phyloP scores from a whole-genome alignment of 495 filamentous ascomycete genomes.

The Emericellopsis terricola region DNA sequence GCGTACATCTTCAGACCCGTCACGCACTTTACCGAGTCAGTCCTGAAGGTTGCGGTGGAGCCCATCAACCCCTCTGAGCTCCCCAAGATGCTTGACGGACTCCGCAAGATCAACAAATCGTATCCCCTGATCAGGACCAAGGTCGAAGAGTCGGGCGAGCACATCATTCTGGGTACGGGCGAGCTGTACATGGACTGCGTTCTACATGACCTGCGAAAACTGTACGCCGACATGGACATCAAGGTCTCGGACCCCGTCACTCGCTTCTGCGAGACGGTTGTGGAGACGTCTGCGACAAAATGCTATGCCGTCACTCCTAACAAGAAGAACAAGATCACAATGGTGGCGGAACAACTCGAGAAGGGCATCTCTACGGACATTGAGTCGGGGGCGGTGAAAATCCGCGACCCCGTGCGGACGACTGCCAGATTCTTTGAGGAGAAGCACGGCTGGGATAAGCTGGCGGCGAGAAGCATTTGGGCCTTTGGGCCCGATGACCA shows the following conservation, averaged over 20 bases:
- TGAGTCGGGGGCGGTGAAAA: constrained; percentile 73
- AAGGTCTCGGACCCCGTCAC: constrained; percentile 97
- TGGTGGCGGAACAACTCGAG: constrained; percentile 91
- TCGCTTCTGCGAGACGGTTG: constrained; percentile 94
- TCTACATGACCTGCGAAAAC: constrained; percentile 75
- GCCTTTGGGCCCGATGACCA: constrained; percentile 94
- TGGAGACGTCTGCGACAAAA: constrained; percentile 91
- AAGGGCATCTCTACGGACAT: constrained; percentile 92
- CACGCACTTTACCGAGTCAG: constrained; percentile 88
- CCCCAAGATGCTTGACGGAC: constrained; percentile 97
- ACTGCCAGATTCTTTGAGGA: constrained; percentile 96
- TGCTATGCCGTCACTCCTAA: constrained; percentile 96
- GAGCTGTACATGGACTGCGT: constrained; percentile 99
- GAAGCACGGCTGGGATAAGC: constrained; percentile 90
- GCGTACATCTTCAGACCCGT: constrained; percentile 89
- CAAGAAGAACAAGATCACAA: constrained; percentile 98
- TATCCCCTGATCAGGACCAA: constrained; percentile 92
- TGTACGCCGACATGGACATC: constrained; percentile 98
- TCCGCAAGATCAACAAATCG: constrained; percentile 92
- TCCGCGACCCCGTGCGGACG: constrained; percentile 83
- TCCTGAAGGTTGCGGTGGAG: constrained; percentile 95
- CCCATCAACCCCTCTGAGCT: constrained; percentile 96
- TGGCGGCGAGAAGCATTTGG: constrained; percentile 92
- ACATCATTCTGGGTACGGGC: constrained; percentile 85
- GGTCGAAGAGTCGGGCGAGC: constrained; percentile 96